Conservation (phyloP, 345 rosid genomes). For the Jatropha curcas region DNA sequence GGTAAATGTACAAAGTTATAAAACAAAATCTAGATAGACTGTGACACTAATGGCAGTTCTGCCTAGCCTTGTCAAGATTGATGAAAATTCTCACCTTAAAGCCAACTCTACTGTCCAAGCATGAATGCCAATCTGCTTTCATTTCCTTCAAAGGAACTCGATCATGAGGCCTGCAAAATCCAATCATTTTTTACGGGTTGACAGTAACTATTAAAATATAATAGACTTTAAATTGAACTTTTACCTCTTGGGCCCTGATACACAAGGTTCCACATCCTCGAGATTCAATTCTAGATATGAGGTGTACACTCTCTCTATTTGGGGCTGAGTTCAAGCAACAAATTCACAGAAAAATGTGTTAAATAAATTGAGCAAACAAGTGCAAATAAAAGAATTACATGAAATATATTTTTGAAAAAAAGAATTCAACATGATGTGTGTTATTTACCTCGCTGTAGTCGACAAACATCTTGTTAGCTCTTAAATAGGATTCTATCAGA, state of each 20-base stretch:
- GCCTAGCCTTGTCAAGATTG: slow-evolving; percentile 13
- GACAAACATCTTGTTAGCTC: slow-evolving; percentile 89
- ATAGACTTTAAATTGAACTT: not conserved
- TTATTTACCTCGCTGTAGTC: slow-evolving; percentile 75
- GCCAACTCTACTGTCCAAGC: slow-evolving; percentile 81
- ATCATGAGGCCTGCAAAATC: slow-evolving; percentile 75
- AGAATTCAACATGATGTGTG: not conserved
- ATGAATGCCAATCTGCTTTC: slow-evolving; percentile 95
- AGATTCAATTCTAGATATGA: slow-evolving; percentile 73
- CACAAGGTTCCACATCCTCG: slow-evolving; percentile 78
- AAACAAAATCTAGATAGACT: not conserved
- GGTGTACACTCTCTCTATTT: slow-evolving; percentile 57
- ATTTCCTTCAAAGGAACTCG: slow-evolving; percentile 82
- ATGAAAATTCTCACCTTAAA: slow-evolving; percentile 66
- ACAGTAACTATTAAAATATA: not conserved
- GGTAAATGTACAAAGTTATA: not conserved
- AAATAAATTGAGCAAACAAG: slow-evolving; percentile 6
- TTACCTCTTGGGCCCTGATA: slow-evolving; percentile 87
- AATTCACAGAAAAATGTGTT: slow-evolving; percentile 7
- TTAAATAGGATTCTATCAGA: slow-evolving; percentile 84
- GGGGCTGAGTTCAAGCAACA: slow-evolving; percentile 47
- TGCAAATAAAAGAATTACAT: not conserved
- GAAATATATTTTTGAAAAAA: not conserved
- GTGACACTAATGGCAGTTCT: not conserved
- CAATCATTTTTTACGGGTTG: slow-evolving; percentile 1